Percentiles rank a stretch among this genome's conserved stretches.
Conservation (phyloP, 2,329 filamentous ascomycete genomes). For the Alternaria arborescens region DNA sequence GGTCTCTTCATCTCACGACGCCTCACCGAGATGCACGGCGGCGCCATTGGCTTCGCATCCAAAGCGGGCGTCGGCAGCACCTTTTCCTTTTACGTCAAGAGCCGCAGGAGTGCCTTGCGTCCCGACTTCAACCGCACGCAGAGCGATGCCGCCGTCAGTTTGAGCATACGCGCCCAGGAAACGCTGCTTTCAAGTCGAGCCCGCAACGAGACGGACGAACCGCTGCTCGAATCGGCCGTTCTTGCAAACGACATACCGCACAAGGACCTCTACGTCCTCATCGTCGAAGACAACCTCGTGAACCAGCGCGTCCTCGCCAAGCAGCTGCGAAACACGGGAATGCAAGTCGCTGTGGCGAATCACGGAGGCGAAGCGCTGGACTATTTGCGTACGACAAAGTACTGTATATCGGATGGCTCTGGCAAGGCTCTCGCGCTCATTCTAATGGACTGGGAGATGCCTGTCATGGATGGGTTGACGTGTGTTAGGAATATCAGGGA, state of each 20-base stretch:
- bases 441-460: slow-evolving; percentile 48
- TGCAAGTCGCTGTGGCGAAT: slow-evolving; percentile 49
- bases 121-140: slow-evolving; percentile 15
- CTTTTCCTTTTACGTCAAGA: slow-evolving; percentile 45
- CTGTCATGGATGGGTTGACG: slow-evolving; percentile 43
- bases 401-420: slow-evolving; percentile 22
- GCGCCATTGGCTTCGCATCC: slow-evolving; percentile 40
- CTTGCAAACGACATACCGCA: slow-evolving; percentile 7
- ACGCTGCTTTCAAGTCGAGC: slow-evolving; percentile 15
- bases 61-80: slow-evolving; percentile 38
- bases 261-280: slow-evolving; percentile 33
- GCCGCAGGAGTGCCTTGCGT: slow-evolving; percentile 19
- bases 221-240: neutral
- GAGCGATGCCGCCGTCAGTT: slow-evolving; percentile 10
- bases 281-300: slow-evolving; percentile 53
- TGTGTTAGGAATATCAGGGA: slow-evolving; percentile 39
- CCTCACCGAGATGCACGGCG: slow-evolving; percentile 44
- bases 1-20: slow-evolving; percentile 45
- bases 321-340: slow-evolving; percentile 49
- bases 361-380: slow-evolving; percentile 52
- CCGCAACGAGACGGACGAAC: slow-evolving; percentile 12
- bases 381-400: slow-evolving; percentile 40
- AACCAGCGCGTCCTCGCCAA: slow-evolving; percentile 54
- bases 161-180: slow-evolving; percentile 22
- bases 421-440: slow-evolving; percentile 33